Evolutionary conservation across 805 yeast species (phyloP), one percentile per base, ranked within the genome.

Genomic region (Hanseniaspora occidentalis): DNA sequence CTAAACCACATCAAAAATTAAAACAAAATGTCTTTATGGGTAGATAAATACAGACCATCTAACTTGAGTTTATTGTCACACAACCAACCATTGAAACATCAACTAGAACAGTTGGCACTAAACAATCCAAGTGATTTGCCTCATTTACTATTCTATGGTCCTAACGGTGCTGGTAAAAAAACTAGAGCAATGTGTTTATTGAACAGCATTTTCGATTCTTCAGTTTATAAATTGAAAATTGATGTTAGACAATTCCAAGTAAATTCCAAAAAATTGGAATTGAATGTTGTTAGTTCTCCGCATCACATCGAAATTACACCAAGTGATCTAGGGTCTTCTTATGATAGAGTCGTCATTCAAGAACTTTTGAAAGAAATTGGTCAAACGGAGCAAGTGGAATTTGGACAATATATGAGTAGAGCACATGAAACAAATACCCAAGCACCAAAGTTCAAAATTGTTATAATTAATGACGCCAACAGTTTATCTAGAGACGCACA

Each of bases 91-190:
- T 71, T 88, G 22, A 75, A 95, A 0, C 58, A 65, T 27, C 72
- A 80, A 43, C 64, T 92, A 26, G 60, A 64, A 36, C 76, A 92
- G 2, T 36, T 52, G n/a, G 41, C 60, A 3, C 43, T 50, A 17
- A 57, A 53, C 31, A 55, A 57, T 29, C 13, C 35, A 25, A 46
- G 53, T 56, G 96, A 92, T 57, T 79, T 92, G 53, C 99, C 99
- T 2, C 98, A 92, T 64, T 60, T 92, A 36, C 64, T 92, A 21
- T 73, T 92, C 2, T 89, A 89, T 56, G 99, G 99, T 0, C 97
- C 98, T 1, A 77, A 86, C 27, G 99, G 99, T 4, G 84, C 94
- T 13, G 99, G 99, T 43, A 92, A 92, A 57, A 94, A 92, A 65
- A 92, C 98, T 8, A 73, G 98, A 47, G 82, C 86, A 6, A 70